phyloP scores from a whole-genome alignment of 176 grass and related monocot genomes.

The Bonia amplexicaulis region DNA sequence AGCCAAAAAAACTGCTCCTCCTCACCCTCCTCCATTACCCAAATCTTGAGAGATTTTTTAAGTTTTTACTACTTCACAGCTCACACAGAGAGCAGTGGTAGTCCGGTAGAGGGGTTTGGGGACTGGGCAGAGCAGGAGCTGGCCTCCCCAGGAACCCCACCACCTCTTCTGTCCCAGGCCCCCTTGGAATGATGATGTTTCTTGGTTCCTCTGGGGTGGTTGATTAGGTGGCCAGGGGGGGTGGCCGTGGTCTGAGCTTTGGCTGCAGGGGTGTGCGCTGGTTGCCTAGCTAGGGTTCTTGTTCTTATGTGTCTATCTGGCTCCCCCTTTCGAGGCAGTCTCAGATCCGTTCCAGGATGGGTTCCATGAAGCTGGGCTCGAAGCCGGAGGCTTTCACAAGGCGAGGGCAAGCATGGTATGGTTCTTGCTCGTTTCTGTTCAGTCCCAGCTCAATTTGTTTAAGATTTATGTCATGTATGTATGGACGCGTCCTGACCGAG shows the following conservation, averaged over 20 bases:
- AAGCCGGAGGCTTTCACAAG: slow-evolving; percentile 60
- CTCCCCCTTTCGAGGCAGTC: not conserved
- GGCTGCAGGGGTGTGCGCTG: slow-evolving; percentile 7
- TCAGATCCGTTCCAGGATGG: slow-evolving; percentile 36
- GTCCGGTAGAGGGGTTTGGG: not conserved
- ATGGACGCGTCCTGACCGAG: not conserved
- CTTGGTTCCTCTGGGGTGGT: not conserved
- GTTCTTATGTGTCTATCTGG: not conserved
- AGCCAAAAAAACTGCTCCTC: not conserved
- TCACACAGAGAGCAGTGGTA: not conserved
- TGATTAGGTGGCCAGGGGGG: not conserved
- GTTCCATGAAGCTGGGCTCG: slow-evolving; percentile 48
- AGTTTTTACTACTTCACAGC: not conserved
- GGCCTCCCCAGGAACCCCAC: slow-evolving; percentile 23
- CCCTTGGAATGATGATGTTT: not conserved
- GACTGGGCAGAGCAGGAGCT: slow-evolving; percentile 43
- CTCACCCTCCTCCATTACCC: not conserved
- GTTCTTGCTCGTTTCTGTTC: slow-evolving; percentile 10
- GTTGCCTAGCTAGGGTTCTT: not conserved
- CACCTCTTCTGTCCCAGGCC: not conserved
- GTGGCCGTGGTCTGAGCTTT: slow-evolving; percentile 10
- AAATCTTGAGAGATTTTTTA: not conserved
- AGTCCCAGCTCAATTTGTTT: not conserved
- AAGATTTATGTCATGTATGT: not conserved
- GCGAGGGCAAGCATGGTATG: slow-evolving; percentile 63